phyloP scores from a whole-genome alignment of 345 rosid species.

The Melastoma malabathricum region DNA sequence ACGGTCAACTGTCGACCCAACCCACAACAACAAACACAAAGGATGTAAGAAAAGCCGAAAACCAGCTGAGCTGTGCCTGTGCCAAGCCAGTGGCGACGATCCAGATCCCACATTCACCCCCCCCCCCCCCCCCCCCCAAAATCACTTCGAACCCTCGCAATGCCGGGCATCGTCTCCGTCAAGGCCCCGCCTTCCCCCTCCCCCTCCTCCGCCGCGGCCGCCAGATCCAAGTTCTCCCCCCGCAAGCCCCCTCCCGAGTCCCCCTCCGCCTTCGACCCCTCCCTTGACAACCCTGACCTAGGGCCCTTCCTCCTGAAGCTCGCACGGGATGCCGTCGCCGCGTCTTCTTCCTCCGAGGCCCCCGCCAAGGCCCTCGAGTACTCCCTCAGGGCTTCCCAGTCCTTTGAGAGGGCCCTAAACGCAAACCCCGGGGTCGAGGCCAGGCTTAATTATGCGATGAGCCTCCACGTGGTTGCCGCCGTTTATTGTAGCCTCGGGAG shows the following conservation, averaged over 20 bases:
- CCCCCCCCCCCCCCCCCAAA: neutral
- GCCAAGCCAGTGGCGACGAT: no score
- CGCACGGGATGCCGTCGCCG: slow-evolving; percentile 78
- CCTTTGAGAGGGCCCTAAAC: slow-evolving; percentile 73
- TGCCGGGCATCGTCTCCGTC: slow-evolving; percentile 90
- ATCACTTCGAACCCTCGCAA: slow-evolving; percentile 17
- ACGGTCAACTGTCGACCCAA: no score
- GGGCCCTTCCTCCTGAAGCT: slow-evolving; percentile 92
- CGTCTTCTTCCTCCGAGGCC: slow-evolving; percentile 58
- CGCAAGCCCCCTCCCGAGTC: slow-evolving; percentile 70
- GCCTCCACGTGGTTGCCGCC: slow-evolving; percentile 89
- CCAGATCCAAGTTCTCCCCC: slow-evolving; percentile 68
- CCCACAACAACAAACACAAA: no score
- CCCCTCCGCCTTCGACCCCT: slow-evolving; percentile 27
- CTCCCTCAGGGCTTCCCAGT: slow-evolving; percentile 73
- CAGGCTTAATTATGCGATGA: slow-evolving; percentile 86
- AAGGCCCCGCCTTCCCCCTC: slow-evolving; percentile 74
- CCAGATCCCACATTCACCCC: neutral
- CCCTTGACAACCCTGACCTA: slow-evolving; percentile 97
- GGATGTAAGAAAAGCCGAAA: no score
- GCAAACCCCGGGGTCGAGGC: slow-evolving; percentile 39
- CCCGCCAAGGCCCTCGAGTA: slow-evolving; percentile 79
- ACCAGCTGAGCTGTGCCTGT: no score
- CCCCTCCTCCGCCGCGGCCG: slow-evolving; percentile 28
- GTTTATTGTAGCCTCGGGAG: slow-evolving; percentile 87